Conservation (phyloP, 2,329 filamentous ascomycete genomes). For the Diaporthe batatas region DNA sequence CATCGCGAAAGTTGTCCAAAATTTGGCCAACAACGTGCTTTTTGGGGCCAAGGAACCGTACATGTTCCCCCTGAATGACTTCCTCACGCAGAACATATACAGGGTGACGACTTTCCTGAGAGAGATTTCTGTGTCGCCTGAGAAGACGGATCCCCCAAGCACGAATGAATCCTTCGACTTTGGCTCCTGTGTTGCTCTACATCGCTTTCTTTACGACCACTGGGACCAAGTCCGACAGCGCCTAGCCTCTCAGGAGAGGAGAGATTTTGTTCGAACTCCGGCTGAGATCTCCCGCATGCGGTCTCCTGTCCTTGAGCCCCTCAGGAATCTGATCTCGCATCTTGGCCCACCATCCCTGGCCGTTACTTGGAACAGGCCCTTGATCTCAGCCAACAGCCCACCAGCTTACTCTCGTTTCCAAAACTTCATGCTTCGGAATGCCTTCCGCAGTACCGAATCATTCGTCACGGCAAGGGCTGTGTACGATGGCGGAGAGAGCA, state of each 20-base stretch:
- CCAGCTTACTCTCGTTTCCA: slow-evolving; percentile 77
- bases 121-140: slow-evolving; percentile 72
- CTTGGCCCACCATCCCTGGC: slow-evolving; percentile 76
- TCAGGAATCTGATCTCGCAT: slow-evolving; percentile 74
- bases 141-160: slow-evolving; percentile 56
- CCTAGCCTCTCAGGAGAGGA: slow-evolving; percentile 70
- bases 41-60: slow-evolving; percentile 80
- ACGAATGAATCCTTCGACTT: slow-evolving; percentile 73
- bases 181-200: slow-evolving; percentile 77
- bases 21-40: slow-evolving; percentile 78
- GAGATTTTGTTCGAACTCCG: slow-evolving; percentile 68
- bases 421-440: slow-evolving; percentile 79
- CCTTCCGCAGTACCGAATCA: slow-evolving; percentile 74
- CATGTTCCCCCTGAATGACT: slow-evolving; percentile 79
- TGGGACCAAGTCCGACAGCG: slow-evolving; percentile 78
- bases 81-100: slow-evolving; percentile 77
- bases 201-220: slow-evolving; percentile 78
- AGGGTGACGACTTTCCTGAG: slow-evolving; percentile 75
- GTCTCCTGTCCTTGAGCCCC: slow-evolving; percentile 70
- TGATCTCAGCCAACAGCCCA: slow-evolving; percentile 73
- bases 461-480: slow-evolving; percentile 74
- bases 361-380: slow-evolving; percentile 77
- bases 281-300: slow-evolving; percentile 64
- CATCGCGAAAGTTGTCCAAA: slow-evolving; percentile 79
- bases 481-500: slow-evolving; percentile 79